Base-by-base conservation (phyloP, 2,329 filamentous ascomycete species). In the Pseudogymnoascus pannorum region DNA sequence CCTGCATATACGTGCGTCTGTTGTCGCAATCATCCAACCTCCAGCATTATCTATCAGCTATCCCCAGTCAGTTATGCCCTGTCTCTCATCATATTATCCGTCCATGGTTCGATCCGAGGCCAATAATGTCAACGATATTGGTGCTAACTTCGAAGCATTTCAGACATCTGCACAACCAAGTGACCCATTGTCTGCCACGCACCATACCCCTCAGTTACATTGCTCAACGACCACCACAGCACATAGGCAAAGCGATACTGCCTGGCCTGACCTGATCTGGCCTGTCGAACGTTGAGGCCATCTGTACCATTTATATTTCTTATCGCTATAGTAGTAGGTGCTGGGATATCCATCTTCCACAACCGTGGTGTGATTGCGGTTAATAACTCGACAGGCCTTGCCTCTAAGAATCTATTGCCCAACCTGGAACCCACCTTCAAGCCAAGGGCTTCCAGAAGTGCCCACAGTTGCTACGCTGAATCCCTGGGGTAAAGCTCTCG, bases 371-470 rank as follows among this genome's bases (percentile, higher is more conserved):
- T 54, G 26, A 11, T 31, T 6, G 26, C 18, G 48, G 24, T n/a
- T 54, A 31, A 54, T 54, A 31, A 31, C 48, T 54, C n/a, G n/a
- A 31, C 8, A 54, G 48, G 48, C 48, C 48, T 54, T 54, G 48
- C 57, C 31, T 38, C 57, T 20, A 58, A 36, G 57, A 33, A 58
- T n/a, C 57, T 58, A 58, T 58, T 38, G 57, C 57, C 57, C 57
- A 58, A 36, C 57, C 57, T 58, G 57, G 57, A 58, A 58, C 31
- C 57, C 57, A 38, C 36, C 31, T 58, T 26, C 8, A 40, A 38
- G 36, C 33, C 57, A 36, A 40, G 33, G 33, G 31, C 57, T 38
- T 38, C 12, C 57, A 58, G 14, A 36, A 58, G 31, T 33, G 57
- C 57, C 36, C 57, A 33, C 18, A 58, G 14, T 58, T 38, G 57